Base-by-base conservation (phyloP, 1,284 basidiomycete species). In the Cystobasidium slooffiae region DNA sequence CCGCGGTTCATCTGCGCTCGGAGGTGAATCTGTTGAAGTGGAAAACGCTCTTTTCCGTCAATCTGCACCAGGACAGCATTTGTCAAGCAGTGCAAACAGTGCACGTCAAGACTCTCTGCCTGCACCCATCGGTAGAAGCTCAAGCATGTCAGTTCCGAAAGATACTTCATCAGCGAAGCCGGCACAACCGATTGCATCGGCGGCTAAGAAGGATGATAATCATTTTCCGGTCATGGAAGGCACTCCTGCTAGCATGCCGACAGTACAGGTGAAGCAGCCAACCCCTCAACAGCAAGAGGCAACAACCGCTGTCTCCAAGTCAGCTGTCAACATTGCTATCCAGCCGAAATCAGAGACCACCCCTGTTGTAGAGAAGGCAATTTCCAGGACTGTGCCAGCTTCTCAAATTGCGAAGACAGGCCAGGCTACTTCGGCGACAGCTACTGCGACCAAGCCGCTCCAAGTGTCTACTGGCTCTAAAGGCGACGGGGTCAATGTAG, bases 71-170 rank as follows among this genome's bases (percentile, higher is more conserved):
- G 64, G 64, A 5, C 47, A 66, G 6, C 64, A 52, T 44, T 31
- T 66, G 6, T 47, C 64, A 5, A 18, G 14, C 20, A 39, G 49
- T 18, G 44, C 46, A 0, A 51, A 66, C 20, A 41, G 18, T 18
- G 14, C 53, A 16, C 47, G 64, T 16, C 64, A 66, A 37, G 64
- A 66, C 20, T 66, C 64, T n/a, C 37, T 66, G 6, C 64, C 64
- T 16, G 51, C 64, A 16, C 64, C 64, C 6, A 66, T 66, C 16
- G 64, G 64, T 1, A 31, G 64, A 16, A 66, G 64, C 51, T 16
- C 64, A 18, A 66, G 49, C 64, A 63, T 47, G 43, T 4, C 44
- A 7, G 43, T 14, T 8, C 44, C 39, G 7, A 20, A 18, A 7
- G 59, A 46, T 10, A n/a, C 61, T 31, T 18, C 47, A 18, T 37